A percentile compares a stretch with the other conserved stretches of the same genome.
phyloP scores from a whole-genome alignment of 2,329 filamentous ascomycete genomes.

The Stemphylium beticola region DNA sequence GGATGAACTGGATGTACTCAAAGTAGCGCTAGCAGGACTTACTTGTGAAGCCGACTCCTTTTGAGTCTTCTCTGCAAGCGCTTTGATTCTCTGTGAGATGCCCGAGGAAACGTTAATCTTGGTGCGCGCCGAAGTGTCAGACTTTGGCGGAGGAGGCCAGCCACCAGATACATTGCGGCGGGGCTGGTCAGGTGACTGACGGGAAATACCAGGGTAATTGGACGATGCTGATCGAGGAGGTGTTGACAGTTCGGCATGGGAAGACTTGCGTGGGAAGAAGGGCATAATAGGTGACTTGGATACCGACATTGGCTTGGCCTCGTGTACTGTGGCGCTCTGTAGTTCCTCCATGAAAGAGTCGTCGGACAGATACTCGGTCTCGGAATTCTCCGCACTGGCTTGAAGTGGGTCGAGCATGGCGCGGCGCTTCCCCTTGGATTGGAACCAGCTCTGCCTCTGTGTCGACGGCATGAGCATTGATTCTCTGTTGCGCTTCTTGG shows the following conservation, averaged over 20 bases:
- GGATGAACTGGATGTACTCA: conserved; percentile 37
- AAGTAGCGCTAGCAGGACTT: conserved; percentile 29
- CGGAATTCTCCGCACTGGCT: conserved; percentile 46
- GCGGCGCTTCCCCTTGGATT: conserved; percentile 48
- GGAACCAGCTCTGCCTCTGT: conserved; percentile 35
- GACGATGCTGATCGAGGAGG: conserved; percentile 47
- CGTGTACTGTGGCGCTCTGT: conserved; percentile 78
- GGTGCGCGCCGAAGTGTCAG: conserved; percentile 57
- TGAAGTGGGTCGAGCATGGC: conserved; percentile 51
- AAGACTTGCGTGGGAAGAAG: conserved; percentile 56
- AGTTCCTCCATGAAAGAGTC: conserved; percentile 86
- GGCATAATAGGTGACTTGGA: conserved; percentile 83
- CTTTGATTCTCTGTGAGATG: conserved; percentile 94
- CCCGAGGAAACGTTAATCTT: conserved; percentile 86
- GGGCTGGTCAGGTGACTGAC: conserved; percentile 37
- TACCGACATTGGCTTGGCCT: conserved; percentile 76
- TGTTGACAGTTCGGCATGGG: conserved; percentile 31
- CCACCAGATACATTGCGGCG: conserved; percentile 41
- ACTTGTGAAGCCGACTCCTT: conserved; percentile 50
- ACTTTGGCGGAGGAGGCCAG: conserved; percentile 36
- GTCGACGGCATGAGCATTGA: conserved; percentile 35
- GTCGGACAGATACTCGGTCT: conserved; percentile 67
- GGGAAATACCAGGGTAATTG: conserved; percentile 33
- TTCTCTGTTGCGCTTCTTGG: conserved; percentile 34
- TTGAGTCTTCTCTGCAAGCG: conserved; percentile 77